Percentiles rank a stretch among this genome's conserved stretches.
Evolutionary conservation across 2,329 filamentous ascomycete species (phyloP).

Genomic region (Fusarium duplospermum): DNA sequence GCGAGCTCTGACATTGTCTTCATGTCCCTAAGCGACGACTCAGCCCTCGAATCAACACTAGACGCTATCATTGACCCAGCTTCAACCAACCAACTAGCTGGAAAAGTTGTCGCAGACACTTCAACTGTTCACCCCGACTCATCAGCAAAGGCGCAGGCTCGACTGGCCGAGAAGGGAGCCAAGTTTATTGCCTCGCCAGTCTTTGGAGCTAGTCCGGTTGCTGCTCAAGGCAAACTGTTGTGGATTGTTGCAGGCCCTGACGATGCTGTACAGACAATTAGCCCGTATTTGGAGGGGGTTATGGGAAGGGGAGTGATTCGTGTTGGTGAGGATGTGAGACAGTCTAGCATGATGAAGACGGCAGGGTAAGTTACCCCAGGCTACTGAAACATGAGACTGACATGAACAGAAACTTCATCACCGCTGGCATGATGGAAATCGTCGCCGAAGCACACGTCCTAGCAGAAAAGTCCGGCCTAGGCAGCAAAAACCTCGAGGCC

Average conservation of each 20-base stretch:
- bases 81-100: conserved; percentile 22
- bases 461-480: conserved; percentile 58
- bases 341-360: conserved; percentile 61
- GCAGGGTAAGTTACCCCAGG: conserved; percentile 53
- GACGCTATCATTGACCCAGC: conserved; percentile 43
- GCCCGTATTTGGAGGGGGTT: conserved; percentile 55
- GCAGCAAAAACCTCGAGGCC: conserved; percentile 53
- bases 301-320: conserved; percentile 56
- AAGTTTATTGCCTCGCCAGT: conserved; percentile 59
- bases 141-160: conserved; percentile 44
- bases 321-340: conserved; percentile 55
- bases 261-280: conserved; percentile 49
- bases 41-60: conserved; percentile 50
- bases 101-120: conserved; percentile 61
- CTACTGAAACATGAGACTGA: too few species aligned
- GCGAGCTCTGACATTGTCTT: conserved; percentile 50
- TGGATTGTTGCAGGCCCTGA: conserved; percentile 58
- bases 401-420: conserved; percentile 65
- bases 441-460: conserved; percentile 62
- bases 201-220: conserved; percentile 63
- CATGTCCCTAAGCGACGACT: conserved; percentile 57
- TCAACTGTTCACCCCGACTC: conserved; percentile 63
- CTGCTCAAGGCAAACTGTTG: conserved; percentile 58
- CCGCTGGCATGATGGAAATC: conserved; percentile 61
- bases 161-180: conserved; percentile 46